phyloP scores from a whole-genome alignment of 768 basidiomycete species.

The Naganishia vaughanmartiniae region DNA sequence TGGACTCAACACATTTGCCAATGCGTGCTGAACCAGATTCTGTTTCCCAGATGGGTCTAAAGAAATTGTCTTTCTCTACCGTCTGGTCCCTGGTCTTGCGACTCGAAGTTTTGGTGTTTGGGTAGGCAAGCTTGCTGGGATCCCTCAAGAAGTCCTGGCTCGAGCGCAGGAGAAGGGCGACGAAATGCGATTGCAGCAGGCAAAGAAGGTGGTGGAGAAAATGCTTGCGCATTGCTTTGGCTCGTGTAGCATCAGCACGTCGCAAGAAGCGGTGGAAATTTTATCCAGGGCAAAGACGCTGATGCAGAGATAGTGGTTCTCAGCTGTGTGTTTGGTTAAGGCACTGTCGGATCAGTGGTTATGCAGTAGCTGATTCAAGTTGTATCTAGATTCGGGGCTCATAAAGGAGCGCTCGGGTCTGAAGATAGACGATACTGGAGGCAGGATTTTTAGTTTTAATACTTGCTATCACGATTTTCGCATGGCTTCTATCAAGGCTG shows the following conservation, averaged over 20 bases:
- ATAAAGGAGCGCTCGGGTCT: not conserved
- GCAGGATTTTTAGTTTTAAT: too few relatives aligned
- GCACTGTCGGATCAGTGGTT: not conserved
- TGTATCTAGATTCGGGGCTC: not conserved
- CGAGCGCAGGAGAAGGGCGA: slow-evolving; percentile 56
- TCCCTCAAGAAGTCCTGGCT: slow-evolving; percentile 68
- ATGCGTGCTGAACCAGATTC: not conserved
- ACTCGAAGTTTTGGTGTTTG: slow-evolving; percentile 85
- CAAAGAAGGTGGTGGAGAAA: not conserved
- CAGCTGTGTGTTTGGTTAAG: not conserved
- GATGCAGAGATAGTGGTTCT: not conserved
- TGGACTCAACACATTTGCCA: too few relatives aligned
- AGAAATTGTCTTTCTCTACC: slow-evolving; percentile 84
- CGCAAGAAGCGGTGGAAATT: not conserved
- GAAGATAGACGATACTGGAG: not conserved
- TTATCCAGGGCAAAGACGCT: not conserved
- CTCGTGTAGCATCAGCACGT: not conserved
- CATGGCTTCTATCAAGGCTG: too few relatives aligned
- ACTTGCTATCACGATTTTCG: too few relatives aligned
- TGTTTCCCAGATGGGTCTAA: slow-evolving; percentile 61
- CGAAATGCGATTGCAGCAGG: slow-evolving; percentile 26
- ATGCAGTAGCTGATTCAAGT: not conserved
- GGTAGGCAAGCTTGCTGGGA: slow-evolving; percentile 65
- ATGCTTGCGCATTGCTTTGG: not conserved
- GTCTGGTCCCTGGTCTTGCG: slow-evolving; percentile 68